Base-by-base conservation (phyloP, 768 basidiomycete genomes). In the Candolleomyces aberdarensis region DNA sequence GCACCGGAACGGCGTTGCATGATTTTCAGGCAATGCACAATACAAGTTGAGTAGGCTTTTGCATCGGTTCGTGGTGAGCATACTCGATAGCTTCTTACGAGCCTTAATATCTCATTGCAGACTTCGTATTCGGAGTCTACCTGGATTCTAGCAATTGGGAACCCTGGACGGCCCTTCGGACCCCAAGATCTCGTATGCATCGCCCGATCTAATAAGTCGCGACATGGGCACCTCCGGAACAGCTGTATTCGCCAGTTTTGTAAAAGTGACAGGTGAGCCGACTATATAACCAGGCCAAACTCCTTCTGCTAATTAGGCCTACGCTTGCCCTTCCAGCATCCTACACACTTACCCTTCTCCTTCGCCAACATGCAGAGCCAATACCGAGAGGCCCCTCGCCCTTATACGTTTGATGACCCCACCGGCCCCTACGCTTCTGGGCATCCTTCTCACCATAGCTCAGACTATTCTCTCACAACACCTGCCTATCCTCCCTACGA, bases 151-250 rank as follows among this genome's bases (percentile, higher is more conserved):
- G 67, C 61, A 70, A 70, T 64, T 72, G 69, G 76, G 68, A 70
- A 70, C 76, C 79, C 77, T 76, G 74, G 73, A 75, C 76, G 76
- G 70, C 69, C 66, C 70, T 71, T 71, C 72, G 78, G 71, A 74
- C 72, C 71, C 72, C 70, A 69, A 72, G 73, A 72, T 73, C 54
- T 56, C 36, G 44, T 20, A 46, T 20, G 15, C 44, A 17, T 40
- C 36, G 54, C 31, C 36, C 54, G 31, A 39, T 31, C 52, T 36
- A 36, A 36, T 36, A 36, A 11, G 36, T 56, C 40, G 40, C 54
- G 36, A 56, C 54, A 56, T 43, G 54, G 17, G 32, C 20, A 10
- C 39, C 36, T 36, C 40, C 54, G 54, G 40, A 43, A 56, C 52
- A 56, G 40, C 54, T 40, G 36, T 36, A 43, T 22, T 40, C 36